Percentiles rank a stretch among this genome's conserved stretches.
Evolutionary conservation across 106 monocot species (phyloP).

Genomic region (Agapanthus africanus): DNA sequence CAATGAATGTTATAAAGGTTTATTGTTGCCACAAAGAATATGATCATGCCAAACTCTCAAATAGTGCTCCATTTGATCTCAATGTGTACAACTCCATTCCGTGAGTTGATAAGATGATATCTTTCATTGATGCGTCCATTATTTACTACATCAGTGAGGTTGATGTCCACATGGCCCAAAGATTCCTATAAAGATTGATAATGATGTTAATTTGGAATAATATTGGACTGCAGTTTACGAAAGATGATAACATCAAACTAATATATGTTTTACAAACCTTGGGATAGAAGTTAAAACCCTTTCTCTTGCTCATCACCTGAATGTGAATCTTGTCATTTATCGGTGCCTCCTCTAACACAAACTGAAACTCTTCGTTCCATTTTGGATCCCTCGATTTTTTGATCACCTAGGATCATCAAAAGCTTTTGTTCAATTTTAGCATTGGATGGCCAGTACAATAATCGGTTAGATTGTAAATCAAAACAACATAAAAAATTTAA

Average conservation of each 20-base stretch:
- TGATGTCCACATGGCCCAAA: slow-evolving; percentile 65
- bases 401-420: slow-evolving; percentile 28
- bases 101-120: slow-evolving; percentile 81
- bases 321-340: slow-evolving; percentile 70
- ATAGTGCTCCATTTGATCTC: slow-evolving; percentile 72
- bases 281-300: slow-evolving; percentile 23
- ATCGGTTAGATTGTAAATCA: not conserved
- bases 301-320: slow-evolving; percentile 66
- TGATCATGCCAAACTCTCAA: slow-evolving; percentile 13
- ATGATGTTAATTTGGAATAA: not conserved
- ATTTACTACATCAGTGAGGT: slow-evolving; percentile 59
- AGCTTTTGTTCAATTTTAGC: not conserved
- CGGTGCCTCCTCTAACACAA: slow-evolving; percentile 61
- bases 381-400: slow-evolving; percentile 66
- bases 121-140: slow-evolving; percentile 70
- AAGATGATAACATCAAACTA: not conserved
- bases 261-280: slow-evolving; percentile 33
- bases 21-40: no score
- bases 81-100: slow-evolving; percentile 57
- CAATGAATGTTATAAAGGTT: not conserved
- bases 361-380: slow-evolving; percentile 86
- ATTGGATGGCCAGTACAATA: not conserved
- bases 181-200: slow-evolving; percentile 39
- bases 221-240: not conserved
- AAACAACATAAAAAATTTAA: no score